phyloP scores from a whole-genome alignment of 163 green algal species.

The Scenedesmus sp. region DNA sequence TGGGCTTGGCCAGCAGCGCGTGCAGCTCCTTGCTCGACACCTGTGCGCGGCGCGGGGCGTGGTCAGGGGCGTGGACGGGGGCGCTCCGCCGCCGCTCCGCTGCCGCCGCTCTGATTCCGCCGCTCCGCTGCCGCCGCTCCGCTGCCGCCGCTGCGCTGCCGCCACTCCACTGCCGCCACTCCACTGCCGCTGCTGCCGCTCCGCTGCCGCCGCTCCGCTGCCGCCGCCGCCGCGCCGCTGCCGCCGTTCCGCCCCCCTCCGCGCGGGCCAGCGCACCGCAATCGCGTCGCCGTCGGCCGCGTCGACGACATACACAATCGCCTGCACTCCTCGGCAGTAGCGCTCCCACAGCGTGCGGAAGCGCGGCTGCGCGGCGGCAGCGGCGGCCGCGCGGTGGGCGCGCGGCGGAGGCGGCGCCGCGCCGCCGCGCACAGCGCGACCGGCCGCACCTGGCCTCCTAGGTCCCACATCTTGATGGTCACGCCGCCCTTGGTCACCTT shows the following conservation, averaged over 20 bases:
- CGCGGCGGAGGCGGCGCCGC: too few species aligned
- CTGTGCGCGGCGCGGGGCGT: constrained; percentile 8
- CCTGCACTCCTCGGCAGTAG: constrained; percentile 97
- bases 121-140: neutral
- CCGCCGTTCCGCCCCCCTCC: neutral
- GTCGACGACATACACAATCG: constrained; percentile 98
- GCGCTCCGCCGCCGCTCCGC: too few species aligned
- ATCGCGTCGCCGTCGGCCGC: constrained; percentile 84
- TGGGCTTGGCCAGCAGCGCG: constrained; percentile 84
- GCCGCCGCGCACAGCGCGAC: too few species aligned
- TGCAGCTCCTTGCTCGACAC: constrained; percentile 79
- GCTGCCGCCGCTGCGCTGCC: neutral
- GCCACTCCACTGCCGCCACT: neutral
- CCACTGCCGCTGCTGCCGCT: neutral
- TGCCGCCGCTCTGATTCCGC: too few species aligned
- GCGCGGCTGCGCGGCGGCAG: constrained; percentile 67
- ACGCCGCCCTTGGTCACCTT: constrained; percentile 95
- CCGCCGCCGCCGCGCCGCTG: neutral
- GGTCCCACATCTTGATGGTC: constrained; percentile 98
- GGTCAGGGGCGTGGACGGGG: too few species aligned
- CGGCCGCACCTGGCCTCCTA: constrained; percentile 85
- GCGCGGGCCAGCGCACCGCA: constrained; percentile 42
- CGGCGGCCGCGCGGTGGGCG: neutral
- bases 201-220: too few species aligned
- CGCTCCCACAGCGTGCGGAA: constrained; percentile 99